Percentiles rank a stretch among this genome's conserved stretches.
These are phyloP conservation scores for Wallacemonas sp. DNA, from an alignment of 208 protist species.

Conservation along the genomic window DNA sequence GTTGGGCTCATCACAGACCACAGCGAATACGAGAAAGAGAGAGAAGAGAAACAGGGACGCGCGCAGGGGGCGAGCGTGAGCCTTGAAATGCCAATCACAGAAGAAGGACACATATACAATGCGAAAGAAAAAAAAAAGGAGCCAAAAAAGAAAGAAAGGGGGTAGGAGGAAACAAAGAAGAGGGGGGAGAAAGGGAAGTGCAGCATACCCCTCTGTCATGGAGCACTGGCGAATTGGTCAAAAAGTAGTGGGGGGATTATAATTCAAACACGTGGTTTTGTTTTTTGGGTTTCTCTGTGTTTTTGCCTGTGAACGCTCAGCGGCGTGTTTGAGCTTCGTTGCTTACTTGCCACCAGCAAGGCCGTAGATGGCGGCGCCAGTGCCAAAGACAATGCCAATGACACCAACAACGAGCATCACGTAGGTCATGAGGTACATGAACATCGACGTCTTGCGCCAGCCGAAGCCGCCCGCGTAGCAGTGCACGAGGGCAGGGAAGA, in stretches of 20 bases:
- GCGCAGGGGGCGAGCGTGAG: too few relatives aligned
- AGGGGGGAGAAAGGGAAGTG: background rate
- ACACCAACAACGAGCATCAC: slow-evolving; percentile 42
- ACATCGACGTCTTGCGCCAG: slow-evolving; percentile 35
- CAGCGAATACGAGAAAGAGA: too few relatives aligned
- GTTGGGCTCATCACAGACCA: too few relatives aligned
- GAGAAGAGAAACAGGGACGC: background rate
- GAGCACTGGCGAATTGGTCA: too few relatives aligned
- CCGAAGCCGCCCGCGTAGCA: slow-evolving; percentile 65
- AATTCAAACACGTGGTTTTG: too few relatives aligned
- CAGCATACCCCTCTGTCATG: too few relatives aligned
- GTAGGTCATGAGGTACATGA: slow-evolving; percentile 62
- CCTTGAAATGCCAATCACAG: background rate
- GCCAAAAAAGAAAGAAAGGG: background rate
- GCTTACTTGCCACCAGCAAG: slow-evolving; percentile 8
- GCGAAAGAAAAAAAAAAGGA: slow-evolving; percentile 10
- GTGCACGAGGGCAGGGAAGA: slow-evolving; percentile 59
- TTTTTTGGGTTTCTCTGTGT: too few relatives aligned
- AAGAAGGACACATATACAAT: background rate
- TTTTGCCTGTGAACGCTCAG: too few relatives aligned
- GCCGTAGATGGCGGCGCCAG: slow-evolving; percentile 32
- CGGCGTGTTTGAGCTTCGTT: background rate
- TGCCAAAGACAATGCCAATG: slow-evolving; percentile 36
- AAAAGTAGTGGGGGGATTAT: too few relatives aligned
- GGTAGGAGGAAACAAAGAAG: background rate